Percentiles rank a stretch among this genome's conserved stretches.
Conservation (phyloP, 108 stramenopile genomes). For the Nitzschia sp. region DNA sequence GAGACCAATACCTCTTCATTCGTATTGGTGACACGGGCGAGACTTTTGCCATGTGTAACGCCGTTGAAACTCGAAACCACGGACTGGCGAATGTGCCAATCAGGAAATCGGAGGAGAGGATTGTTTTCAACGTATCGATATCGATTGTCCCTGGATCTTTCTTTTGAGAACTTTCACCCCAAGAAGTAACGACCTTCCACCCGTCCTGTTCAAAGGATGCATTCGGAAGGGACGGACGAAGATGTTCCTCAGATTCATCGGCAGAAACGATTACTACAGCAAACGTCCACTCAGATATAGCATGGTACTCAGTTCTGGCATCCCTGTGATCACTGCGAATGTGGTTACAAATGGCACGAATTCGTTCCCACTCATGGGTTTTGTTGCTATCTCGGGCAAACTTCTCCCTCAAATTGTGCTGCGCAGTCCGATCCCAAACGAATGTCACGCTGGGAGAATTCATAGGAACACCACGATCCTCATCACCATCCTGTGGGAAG, state of each 20-base stretch:
- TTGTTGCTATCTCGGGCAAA: slow-evolving; percentile 14
- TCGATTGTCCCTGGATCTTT: background rate
- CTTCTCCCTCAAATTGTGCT: background rate
- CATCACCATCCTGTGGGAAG: too few relatives aligned
- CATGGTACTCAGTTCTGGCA: too few relatives aligned
- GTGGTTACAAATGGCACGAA: background rate
- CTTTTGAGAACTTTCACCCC: background rate
- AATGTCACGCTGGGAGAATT: background rate
- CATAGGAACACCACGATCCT: too few relatives aligned
- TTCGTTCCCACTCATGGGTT: slow-evolving; percentile 14
- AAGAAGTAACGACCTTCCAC: background rate
- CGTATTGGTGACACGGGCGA: background rate
- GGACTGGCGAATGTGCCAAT: slow-evolving; percentile 15
- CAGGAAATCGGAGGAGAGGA: background rate
- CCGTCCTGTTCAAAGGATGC: background rate
- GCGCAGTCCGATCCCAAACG: background rate
- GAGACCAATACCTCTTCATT: background rate
- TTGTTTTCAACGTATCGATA: background rate
- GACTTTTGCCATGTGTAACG: background rate
- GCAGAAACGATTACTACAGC: background rate
- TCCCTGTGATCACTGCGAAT: background rate
- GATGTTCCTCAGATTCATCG: too few relatives aligned
- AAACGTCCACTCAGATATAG: slow-evolving; percentile 7
- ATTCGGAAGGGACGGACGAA: background rate
- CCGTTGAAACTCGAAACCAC: slow-evolving; percentile 3